Base-by-base conservation (phyloP, 768 basidiomycete genomes). In the Hemileccinum rubropunctum region DNA sequence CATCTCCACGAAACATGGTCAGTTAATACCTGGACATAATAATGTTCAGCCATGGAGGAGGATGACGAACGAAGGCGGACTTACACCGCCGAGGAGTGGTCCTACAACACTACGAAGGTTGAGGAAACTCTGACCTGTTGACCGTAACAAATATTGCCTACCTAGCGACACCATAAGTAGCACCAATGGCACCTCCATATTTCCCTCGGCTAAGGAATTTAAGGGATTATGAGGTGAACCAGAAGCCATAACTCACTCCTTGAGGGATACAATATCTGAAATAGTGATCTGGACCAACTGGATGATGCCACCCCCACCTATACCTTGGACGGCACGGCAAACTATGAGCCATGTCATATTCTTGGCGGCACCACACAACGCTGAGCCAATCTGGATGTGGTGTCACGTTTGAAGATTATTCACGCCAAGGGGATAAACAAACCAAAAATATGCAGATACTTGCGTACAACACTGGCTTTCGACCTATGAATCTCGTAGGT, bases 361-460 rank as follows among this genome's bases (percentile, higher is more conserved):
- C 56, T 76, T 69, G 4, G 74, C 73, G n/a, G 74, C 71, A 32
- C 73, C 75, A 52, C 74, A 75, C 20, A 76, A 47, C 3, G 67
- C 72, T 20, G 73, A 75, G 34, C 68, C 71, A 32, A 68, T 38
- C 70, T 70, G n/a, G 17, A 21, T 21, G 37, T 1, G n/a, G 15
- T 34, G 23, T 55, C 20, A 48, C 12, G 17, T 20, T 48, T 8
- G 20, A 2, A 36, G 1, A 33, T 28, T 17, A 20, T 23, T 26
- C 6, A 18, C 3, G 6, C 9, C 18, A 48, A 37, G 37, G 28
- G 35, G 42, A 33, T 32, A 21, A n/a, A 45, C 70, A 18, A 49
- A 67, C 63, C 51, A 76, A 59, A 56, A 76, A 76, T 45, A 71
- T 45, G 44, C 62, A 2, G 32, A 77, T 71, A 26, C 61, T 57